Percentiles rank a stretch among this genome's conserved stretches.
These are phyloP conservation scores for Fusarium redolens DNA, from an alignment of 2,329 filamentous ascomycete genomes.

Conservation along the genomic window DNA sequence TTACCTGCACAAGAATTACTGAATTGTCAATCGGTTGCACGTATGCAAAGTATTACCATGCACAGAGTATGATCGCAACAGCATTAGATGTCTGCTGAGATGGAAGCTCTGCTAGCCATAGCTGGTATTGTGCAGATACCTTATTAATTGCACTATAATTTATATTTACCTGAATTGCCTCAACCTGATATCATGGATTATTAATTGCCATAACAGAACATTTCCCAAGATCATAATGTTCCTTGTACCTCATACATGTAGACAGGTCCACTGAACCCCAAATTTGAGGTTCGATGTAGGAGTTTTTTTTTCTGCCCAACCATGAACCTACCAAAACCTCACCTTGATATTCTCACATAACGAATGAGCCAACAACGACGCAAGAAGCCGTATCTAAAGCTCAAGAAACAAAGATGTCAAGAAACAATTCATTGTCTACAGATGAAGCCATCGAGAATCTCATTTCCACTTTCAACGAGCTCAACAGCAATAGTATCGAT, in stretches of 20 bases:
- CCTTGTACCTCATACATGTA: neutral
- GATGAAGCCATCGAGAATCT: conserved; percentile 57
- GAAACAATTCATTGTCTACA: neutral
- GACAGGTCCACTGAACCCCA: neutral
- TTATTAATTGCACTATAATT: neutral
- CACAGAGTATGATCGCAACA: neutral
- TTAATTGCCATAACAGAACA: too few species aligned
- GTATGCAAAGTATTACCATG: neutral
- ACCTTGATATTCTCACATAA: neutral
- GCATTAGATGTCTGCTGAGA: neutral
- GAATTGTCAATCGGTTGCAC: too few species aligned
- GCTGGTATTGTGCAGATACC: neutral
- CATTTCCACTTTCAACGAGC: conserved; percentile 77
- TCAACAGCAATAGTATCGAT: conserved; percentile 71
- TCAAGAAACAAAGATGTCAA: neutral
- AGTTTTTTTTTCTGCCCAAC: neutral
- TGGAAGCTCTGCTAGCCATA: neutral
- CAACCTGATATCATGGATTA: neutral
- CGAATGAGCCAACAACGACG: neutral
- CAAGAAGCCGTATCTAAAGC: neutral
- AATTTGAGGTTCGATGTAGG: neutral
- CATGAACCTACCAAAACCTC: neutral
- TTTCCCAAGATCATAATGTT: neutral
- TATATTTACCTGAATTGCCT: neutral
- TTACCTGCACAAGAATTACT: too few species aligned